These are phyloP conservation scores for Boletellus emodensis DNA, from an alignment of 768 basidiomycete species.

Conservation along the genomic window DNA sequence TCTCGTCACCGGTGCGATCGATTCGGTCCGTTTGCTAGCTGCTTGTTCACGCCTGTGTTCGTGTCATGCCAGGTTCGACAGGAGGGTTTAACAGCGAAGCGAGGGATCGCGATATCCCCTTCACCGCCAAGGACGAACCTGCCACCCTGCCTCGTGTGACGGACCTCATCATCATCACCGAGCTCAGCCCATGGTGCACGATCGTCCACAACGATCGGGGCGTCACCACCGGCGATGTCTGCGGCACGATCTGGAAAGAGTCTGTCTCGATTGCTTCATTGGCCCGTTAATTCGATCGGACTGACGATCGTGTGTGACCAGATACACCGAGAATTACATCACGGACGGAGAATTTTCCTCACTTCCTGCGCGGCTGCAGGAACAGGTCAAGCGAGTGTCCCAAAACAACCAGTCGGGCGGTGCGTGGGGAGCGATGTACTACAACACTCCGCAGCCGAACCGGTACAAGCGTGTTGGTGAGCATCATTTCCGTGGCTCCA, in stretches of 20 bases:
- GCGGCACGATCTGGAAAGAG: conserved; percentile 71
- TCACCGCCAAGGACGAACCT: conserved; percentile 54
- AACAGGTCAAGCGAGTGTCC: conserved; percentile 65
- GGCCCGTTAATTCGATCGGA: not conserved
- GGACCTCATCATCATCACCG: conserved; percentile 56
- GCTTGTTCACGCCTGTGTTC: not conserved
- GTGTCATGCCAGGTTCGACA: conserved; percentile 44
- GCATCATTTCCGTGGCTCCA: conserved; percentile 22
- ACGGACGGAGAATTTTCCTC: conserved; percentile 62
- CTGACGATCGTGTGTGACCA: conserved; percentile 27
- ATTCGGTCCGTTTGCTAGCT: not conserved
- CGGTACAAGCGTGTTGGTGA: conserved; percentile 61
- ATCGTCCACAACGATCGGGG: conserved; percentile 67
- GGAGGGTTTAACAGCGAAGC: conserved; percentile 59
- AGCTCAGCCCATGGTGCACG: conserved; percentile 74
- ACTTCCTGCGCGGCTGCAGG: conserved; percentile 62
- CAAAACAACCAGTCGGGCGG: conserved; percentile 31
- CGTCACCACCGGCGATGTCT: conserved; percentile 76
- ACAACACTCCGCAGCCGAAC: conserved; percentile 43
- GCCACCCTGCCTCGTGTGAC: conserved; percentile 65
- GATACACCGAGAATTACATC: conserved; percentile 66
- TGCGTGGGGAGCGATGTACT: conserved; percentile 42
- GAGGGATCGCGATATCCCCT: conserved; percentile 56
- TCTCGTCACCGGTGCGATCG: conserved; percentile 53
- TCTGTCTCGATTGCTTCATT: conserved; percentile 34